Evolutionary conservation across 2,329 filamentous ascomycete genomes (phyloP).

Genomic region (Lachnum nothofagi): DNA sequence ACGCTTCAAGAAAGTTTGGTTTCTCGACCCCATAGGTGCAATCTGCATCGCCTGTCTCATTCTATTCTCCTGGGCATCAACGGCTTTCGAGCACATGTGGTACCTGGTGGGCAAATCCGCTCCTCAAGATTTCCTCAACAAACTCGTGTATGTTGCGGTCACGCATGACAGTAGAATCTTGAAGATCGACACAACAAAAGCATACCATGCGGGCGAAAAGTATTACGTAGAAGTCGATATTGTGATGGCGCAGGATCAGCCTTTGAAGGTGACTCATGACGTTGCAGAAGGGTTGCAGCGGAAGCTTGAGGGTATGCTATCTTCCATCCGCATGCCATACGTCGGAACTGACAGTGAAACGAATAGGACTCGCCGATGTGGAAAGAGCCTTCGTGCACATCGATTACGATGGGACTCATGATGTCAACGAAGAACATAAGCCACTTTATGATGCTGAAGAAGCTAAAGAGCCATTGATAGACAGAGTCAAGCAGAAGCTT

Average conservation of each 20-base stretch:
- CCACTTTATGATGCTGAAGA: conserved; percentile 18
- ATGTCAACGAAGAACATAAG: conserved; percentile 21
- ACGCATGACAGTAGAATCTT: conserved; percentile 84
- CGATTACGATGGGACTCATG: conserved; percentile 42
- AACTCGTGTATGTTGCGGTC: conserved; percentile 87
- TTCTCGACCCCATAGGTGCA: conserved; percentile 75
- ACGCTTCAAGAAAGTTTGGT: conserved; percentile 61
- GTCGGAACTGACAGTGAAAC: background rate
- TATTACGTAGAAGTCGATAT: conserved; percentile 80
- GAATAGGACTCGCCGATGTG: conserved; percentile 60
- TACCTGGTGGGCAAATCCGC: conserved; percentile 76
- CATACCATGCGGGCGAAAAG: conserved; percentile 81
- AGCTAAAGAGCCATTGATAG: conserved; percentile 14
- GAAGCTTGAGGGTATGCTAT: conserved; percentile 63
- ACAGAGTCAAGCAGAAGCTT: conserved; percentile 16
- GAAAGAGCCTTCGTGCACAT: conserved; percentile 66
- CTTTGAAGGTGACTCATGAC: conserved; percentile 75
- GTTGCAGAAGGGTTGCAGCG: conserved; percentile 73
- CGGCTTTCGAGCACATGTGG: conserved; percentile 70
- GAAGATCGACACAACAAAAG: conserved; percentile 73
- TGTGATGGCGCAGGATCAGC: conserved; percentile 71
- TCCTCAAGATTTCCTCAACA: conserved; percentile 74
- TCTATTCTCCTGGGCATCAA: conserved; percentile 72
- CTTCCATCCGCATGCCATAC: background rate
- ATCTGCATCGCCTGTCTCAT: conserved; percentile 73